Percentiles rank a stretch among this genome's conserved stretches.
Evolutionary conservation across 2,329 filamentous ascomycete species (phyloP).

Genomic region (Paecilomyces sp.): DNA sequence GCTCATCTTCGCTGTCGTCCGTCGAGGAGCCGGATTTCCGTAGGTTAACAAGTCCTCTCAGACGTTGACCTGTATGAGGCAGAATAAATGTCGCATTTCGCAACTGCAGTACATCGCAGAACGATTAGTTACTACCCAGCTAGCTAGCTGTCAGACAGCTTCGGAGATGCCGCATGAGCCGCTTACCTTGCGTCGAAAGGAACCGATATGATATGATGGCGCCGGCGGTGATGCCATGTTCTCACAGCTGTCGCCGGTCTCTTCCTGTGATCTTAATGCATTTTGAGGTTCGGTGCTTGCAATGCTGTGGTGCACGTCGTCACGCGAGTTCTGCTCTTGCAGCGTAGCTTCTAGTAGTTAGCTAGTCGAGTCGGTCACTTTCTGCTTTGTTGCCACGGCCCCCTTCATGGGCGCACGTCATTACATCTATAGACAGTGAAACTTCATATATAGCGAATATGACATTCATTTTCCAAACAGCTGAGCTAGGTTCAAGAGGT

Average conservation of each 20-base stretch:
- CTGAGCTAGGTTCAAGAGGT: neutral
- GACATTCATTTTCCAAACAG: neutral
- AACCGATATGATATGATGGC: constrained; percentile 23
- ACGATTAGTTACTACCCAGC: neutral
- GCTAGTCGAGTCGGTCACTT: neutral
- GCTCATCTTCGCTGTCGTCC: constrained; percentile 33
- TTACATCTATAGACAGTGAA: neutral
- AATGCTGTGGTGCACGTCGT: neutral
- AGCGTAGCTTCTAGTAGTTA: neutral
- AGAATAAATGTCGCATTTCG: constrained; percentile 83
- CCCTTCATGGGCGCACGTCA: neutral
- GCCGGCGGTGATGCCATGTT: constrained; percentile 21
- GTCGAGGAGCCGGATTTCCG: constrained; percentile 43
- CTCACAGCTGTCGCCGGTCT: constrained; percentile 11
- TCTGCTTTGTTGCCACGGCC: neutral
- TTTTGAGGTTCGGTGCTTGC: neutral
- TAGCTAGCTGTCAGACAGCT: neutral
- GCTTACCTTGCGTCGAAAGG: constrained; percentile 25
- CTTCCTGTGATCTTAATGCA: neutral
- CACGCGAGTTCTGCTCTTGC: neutral
- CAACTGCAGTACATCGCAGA: constrained; percentile 43
- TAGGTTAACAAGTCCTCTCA: constrained; percentile 71
- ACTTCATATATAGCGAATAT: neutral
- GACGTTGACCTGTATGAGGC: constrained; percentile 76
- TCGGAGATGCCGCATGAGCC: neutral